Evolutionary conservation across 1,139 yeast genomes (phyloP), one percentile per base, ranked within the genome.

Genomic region (Pneumocystis carinii): DNA sequence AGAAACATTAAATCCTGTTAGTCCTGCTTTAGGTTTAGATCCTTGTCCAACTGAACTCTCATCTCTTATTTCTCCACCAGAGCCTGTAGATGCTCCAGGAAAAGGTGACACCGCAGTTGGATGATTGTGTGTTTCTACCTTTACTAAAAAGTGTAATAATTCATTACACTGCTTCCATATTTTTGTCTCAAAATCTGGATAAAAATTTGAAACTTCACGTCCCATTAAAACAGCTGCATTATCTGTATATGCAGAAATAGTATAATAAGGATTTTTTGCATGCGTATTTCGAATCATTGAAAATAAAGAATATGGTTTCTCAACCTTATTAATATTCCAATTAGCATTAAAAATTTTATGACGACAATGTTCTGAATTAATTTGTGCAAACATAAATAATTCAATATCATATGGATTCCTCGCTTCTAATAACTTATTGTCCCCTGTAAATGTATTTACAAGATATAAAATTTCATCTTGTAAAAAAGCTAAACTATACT

Each of bases 21-120:
- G 80, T 64, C 99, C 99, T 71, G 97, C 96, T 76, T 92, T 92
- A 59, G 97, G 84, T 75, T 89, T 88, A 35, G 98, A 92, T 62
- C 99, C 99, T 74, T 97, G 83, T 68, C 99, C 99, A 27, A 92
- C 96, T 37, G 99, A 98, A 76, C 97, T 98, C 77, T 94, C 99
- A 75, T 94, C 99, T 80, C 99, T 87, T 71, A 94, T 94, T 77
- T 94, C 99, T 77, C 99, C 99, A 75, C 99, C 99, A 27, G 98
- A 90, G 68, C 99, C 99, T 24, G 99, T 94, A 53, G 99, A 96
- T 53, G 99, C 99, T 75, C 99, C 99, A 4, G 98, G 92, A 76
- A 88, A 94, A 42, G 99, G 99, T 37, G 97, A 90, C 14, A 94
- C 97, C 0, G 98, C 98, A 53, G 99, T 94, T 63, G 99, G 99